phyloP scores from a whole-genome alignment of 768 basidiomycete species.

The Boletus subparvulus region DNA sequence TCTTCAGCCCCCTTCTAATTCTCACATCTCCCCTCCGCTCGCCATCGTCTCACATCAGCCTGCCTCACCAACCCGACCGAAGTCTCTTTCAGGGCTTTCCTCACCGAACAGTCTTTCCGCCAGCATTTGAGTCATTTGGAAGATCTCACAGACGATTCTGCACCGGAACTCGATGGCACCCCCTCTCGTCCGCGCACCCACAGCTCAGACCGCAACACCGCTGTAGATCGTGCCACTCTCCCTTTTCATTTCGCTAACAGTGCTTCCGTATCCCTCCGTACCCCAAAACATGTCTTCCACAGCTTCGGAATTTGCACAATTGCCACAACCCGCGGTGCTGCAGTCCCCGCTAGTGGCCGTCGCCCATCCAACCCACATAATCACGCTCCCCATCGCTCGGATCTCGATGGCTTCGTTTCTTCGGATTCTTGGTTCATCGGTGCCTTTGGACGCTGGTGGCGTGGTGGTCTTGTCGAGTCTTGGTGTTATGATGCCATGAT shows the following conservation, averaged over 20 bases:
- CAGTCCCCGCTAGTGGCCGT: constrained; percentile 54
- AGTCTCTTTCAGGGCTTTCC: constrained; percentile 88
- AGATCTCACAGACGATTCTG: constrained; percentile 55
- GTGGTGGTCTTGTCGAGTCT: constrained; percentile 76
- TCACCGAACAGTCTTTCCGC: constrained; percentile 97
- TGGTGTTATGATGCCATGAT: constrained; percentile 73
- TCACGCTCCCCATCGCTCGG: constrained; percentile 29
- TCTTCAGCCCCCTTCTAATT: not conserved
- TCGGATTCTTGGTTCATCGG: constrained; percentile 89
- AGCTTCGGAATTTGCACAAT: constrained; percentile 86
- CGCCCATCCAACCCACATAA: constrained; percentile 36
- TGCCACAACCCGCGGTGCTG: constrained; percentile 46
- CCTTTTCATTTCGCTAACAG: constrained; percentile 87
- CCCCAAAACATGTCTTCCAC: constrained; percentile 85
- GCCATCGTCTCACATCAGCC: constrained; percentile 47
- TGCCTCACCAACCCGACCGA: constrained; percentile 95
- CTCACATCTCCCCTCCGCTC: not conserved
- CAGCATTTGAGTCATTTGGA: constrained; percentile 88
- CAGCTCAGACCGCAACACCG: constrained; percentile 18
- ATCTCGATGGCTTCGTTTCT: constrained; percentile 48
- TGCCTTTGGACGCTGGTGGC: constrained; percentile 90
- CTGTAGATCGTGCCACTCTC: constrained; percentile 30
- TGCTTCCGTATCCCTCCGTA: constrained; percentile 88
- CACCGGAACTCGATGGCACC: constrained; percentile 32
- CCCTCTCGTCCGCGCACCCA: constrained; percentile 27